phyloP scores from a whole-genome alignment of 2,329 filamentous ascomycete genomes.

The Chaetothyriales sp. region DNA sequence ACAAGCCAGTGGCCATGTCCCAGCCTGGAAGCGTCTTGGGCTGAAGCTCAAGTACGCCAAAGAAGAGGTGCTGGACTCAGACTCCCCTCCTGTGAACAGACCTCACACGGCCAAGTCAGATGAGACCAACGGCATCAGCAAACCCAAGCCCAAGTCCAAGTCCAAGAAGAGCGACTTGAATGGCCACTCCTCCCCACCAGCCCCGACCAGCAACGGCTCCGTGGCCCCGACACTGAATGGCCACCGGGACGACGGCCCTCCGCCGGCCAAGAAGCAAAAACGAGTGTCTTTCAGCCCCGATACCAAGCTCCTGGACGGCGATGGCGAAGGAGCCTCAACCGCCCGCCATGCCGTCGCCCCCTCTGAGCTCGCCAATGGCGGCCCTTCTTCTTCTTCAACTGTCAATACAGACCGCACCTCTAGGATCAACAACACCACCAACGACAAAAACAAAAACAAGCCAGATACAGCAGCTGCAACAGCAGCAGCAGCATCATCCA shows the following conservation, averaged over 20 bases:
- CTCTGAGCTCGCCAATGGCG: background rate
- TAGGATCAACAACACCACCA: too few relatives aligned
- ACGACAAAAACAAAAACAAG: too few relatives aligned
- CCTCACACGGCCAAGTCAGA: background rate
- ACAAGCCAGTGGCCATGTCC: conserved; percentile 22
- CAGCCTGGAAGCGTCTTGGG: conserved; percentile 46
- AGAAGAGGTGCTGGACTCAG: conserved; percentile 14
- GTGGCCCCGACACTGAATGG: background rate
- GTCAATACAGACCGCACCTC: background rate
- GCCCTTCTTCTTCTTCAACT: background rate
- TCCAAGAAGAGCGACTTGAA: background rate
- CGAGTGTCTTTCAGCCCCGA: conserved; percentile 48
- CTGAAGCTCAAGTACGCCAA: conserved; percentile 43
- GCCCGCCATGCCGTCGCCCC: background rate
- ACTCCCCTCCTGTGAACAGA: conserved; percentile 1
- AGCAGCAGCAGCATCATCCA: conserved; percentile 12
- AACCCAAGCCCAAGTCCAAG: conserved; percentile 2
- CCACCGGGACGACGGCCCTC: background rate
- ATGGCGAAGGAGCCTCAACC: conserved; percentile 24
- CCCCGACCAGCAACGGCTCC: conserved; percentile 12
- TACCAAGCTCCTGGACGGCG: conserved; percentile 44
- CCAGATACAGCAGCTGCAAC: background rate
- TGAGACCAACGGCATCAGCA: background rate
- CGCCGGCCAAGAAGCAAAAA: conserved; percentile 11
- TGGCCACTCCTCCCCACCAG: background rate